phyloP scores from a whole-genome alignment of 495 filamentous ascomycete species.

The Physcia stellaris region DNA sequence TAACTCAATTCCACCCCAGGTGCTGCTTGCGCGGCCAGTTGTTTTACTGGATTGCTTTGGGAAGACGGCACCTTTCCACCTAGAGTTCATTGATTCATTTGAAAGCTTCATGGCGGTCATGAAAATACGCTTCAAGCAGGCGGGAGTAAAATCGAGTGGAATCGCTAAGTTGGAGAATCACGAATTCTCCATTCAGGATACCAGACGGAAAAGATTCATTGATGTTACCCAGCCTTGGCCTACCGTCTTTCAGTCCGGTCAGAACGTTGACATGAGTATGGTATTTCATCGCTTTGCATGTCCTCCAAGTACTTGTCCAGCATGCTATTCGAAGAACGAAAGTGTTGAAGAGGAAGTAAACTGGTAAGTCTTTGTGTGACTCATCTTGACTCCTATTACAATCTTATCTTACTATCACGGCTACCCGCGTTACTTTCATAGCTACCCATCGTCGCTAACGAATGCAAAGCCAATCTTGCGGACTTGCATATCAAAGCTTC shows the following conservation, averaged over 20 bases:
- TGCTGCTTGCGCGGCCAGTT: constrained; percentile 15
- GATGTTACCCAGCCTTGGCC: constrained; percentile 11
- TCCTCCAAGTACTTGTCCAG: constrained; percentile 11
- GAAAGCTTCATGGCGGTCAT: constrained; percentile 18
- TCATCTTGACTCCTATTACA: no score
- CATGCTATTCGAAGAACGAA: constrained; percentile 10
- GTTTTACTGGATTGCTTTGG: constrained; percentile 17
- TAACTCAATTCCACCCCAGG: constrained; percentile 11
- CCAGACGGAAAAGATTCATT: constrained; percentile 5
- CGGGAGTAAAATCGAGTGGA: constrained; percentile 10
- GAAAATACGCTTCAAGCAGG: constrained; percentile 10
- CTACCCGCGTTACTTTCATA: no score
- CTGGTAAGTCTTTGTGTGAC: constrained; percentile 6
- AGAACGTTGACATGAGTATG: constrained; percentile 19
- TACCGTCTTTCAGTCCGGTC: constrained; percentile 11
- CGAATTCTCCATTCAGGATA: constrained; percentile 14
- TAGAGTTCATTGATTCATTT: constrained; percentile 15
- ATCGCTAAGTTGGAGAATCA: constrained; percentile 12
- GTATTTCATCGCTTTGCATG: constrained; percentile 15
- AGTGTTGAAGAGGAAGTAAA: constrained; percentile 4
- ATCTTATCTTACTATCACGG: no score
- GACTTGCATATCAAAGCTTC: neutral
- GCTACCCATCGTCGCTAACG: neutral
- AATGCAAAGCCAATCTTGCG: neutral
- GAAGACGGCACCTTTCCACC: constrained; percentile 15